phyloP scores from a whole-genome alignment of 768 basidiomycete genomes.

The Naganishia randhawae region DNA sequence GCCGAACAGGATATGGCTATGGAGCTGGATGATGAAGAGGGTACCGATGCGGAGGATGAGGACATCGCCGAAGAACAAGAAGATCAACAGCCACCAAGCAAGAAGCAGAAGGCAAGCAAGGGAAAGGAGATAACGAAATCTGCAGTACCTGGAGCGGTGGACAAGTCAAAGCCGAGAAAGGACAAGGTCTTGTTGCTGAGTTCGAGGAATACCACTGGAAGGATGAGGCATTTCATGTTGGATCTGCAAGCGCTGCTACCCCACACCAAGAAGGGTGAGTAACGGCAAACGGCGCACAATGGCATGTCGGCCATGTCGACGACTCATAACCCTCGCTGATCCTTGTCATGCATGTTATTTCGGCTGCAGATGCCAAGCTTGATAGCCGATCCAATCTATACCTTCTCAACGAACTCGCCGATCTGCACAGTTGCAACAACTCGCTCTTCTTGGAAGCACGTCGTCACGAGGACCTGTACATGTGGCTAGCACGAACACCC shows the following conservation, averaged over 20 bases:
- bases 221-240: constrained; percentile 96
- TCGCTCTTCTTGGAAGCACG: constrained; percentile 95
- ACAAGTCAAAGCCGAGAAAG: constrained; percentile 68
- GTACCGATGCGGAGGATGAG: constrained; percentile 10
- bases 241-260: constrained; percentile 85
- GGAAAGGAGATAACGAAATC: constrained; percentile 31
- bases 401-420: constrained; percentile 90
- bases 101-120: constrained; percentile 33
- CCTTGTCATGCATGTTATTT: too few relatives aligned
- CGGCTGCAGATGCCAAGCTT: constrained; percentile 91
- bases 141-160: constrained; percentile 1
- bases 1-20: constrained; percentile 27
- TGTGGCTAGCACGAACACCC: constrained; percentile 95
- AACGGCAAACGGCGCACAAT: not conserved
- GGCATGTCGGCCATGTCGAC: too few relatives aligned
- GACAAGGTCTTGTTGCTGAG: constrained; percentile 89
- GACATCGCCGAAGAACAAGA: constrained; percentile 13
- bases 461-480: constrained; percentile 87
- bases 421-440: constrained; percentile 97
- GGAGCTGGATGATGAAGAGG: constrained; percentile 22
- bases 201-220: constrained; percentile 87
- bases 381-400: constrained; percentile 92
- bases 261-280: constrained; percentile 90
- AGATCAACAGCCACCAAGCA: constrained; percentile 22
- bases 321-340: not conserved